Percentiles rank a stretch among this genome's conserved stretches.
These are phyloP conservation scores for Moringa oleifera DNA, from an alignment of 345 rosid genomes.

Conservation along the genomic window DNA sequence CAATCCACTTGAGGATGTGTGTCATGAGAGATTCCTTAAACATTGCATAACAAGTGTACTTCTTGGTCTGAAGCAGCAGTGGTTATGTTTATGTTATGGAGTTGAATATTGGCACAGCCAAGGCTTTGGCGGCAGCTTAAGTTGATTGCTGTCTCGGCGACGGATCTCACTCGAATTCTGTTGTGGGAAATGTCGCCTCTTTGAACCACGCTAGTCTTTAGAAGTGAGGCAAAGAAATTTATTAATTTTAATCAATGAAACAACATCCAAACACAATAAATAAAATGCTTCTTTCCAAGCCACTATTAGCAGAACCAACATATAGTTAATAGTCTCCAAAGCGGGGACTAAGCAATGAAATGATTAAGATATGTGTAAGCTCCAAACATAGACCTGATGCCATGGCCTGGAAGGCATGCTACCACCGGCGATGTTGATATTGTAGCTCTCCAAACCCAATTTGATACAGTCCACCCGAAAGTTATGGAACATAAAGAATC, in stretches of 20 bases:
- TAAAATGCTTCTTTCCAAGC: too few relatives aligned
- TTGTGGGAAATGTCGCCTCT: slow-evolving; percentile 13
- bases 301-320: too few relatives aligned
- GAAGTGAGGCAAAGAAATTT: too few relatives aligned
- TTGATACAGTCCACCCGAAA: slow-evolving; percentile 33
- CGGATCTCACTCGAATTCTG: slow-evolving; percentile 12
- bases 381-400: too few relatives aligned
- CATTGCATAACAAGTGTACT: slow-evolving; percentile 2
- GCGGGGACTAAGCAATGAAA: too few relatives aligned
- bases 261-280: too few relatives aligned
- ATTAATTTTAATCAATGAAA: background rate
- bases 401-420: slow-evolving; percentile 33
- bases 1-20: background rate
- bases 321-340: too few relatives aligned
- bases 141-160: slow-evolving; percentile 3
- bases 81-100: slow-evolving; percentile 6
- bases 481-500: too few relatives aligned
- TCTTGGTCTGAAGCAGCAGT: background rate
- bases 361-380: too few relatives aligned
- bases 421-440: slow-evolving; percentile 11
- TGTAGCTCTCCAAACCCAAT: slow-evolving; percentile 8
- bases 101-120: slow-evolving; percentile 12
- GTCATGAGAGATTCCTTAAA: background rate
- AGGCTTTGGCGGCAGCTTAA: slow-evolving; percentile 6
- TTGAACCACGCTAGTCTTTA: too few relatives aligned